These are phyloP conservation scores for Tolypocladium ovalisporum DNA, from an alignment of 2,329 filamentous ascomycete genomes.

Conservation along the genomic window DNA sequence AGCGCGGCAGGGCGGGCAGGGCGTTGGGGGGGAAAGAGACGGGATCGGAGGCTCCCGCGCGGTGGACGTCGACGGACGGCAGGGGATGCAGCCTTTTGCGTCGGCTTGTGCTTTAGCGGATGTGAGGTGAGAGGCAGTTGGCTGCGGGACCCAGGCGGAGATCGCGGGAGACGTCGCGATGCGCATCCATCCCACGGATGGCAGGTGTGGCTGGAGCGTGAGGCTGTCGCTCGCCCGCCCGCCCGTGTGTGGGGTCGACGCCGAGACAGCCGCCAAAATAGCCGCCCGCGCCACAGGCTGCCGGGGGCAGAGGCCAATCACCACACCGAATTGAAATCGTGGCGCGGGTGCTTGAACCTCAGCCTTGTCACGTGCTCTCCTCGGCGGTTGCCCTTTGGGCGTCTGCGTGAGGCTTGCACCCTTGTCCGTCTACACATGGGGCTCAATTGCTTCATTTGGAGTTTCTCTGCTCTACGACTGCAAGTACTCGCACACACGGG, in stretches of 20 bases:
- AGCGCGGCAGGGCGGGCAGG: neutral
- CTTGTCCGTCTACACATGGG: too few relatives aligned
- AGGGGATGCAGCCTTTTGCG: neutral
- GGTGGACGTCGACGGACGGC: neutral
- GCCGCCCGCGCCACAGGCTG: neutral
- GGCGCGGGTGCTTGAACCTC: neutral
- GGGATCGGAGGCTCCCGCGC: neutral
- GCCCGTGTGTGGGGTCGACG: neutral
- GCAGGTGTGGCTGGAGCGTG: neutral
- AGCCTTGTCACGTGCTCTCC: slow-evolving; percentile 1
- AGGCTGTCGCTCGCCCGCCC: neutral
- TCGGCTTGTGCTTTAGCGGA: neutral
- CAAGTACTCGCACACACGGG: slow-evolving; percentile 34
- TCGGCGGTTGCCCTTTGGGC: too few relatives aligned
- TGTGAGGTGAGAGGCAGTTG: neutral
- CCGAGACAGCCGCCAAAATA: neutral
- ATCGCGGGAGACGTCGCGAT: neutral
- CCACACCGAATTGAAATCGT: neutral
- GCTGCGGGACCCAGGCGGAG: neutral
- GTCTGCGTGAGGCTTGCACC: too few relatives aligned
- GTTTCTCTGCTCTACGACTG: slow-evolving; percentile 13
- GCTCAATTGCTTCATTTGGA: neutral
- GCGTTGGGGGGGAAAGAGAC: neutral
- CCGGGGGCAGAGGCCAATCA: neutral
- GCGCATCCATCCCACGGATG: neutral